A percentile compares a stretch with the other conserved stretches of the same genome.
Evolutionary conservation across 2,329 filamentous ascomycete species (phyloP).

Genomic region (Plectosphaerella plurivora): DNA sequence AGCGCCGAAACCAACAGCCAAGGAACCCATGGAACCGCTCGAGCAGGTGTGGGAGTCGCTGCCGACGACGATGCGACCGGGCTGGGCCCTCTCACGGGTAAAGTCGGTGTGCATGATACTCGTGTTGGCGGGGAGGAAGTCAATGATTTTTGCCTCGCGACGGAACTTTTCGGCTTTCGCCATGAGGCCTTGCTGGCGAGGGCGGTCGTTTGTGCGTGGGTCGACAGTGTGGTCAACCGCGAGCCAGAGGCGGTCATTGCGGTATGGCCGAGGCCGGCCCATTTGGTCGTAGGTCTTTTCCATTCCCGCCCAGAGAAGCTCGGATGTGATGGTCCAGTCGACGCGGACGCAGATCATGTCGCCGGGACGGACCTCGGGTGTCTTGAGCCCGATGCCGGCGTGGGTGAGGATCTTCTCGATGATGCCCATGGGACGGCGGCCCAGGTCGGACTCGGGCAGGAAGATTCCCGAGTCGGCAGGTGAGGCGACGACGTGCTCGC

Average conservation of each 20-base stretch:
- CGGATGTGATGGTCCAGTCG: conserved; percentile 41
- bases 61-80: conserved; percentile 36
- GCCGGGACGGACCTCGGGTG: conserved; percentile 25
- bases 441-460: conserved; percentile 1
- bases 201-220: conserved; percentile 17
- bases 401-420: conserved; percentile 40
- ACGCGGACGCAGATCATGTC: conserved; percentile 34
- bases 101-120: conserved; percentile 35
- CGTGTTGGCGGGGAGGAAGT: neutral
- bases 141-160: neutral
- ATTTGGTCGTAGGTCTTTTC: conserved; percentile 31
- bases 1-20: conserved; percentile 39
- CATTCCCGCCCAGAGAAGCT: conserved; percentile 38
- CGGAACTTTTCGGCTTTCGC: conserved; percentile 1
- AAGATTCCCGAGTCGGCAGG: neutral
- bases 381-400: conserved; percentile 23
- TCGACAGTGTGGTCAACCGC: conserved; percentile 44
- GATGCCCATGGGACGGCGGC: conserved; percentile 29
- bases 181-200: conserved; percentile 1
- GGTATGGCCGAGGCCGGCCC: conserved; percentile 35
- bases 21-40: conserved; percentile 30
- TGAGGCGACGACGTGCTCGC: neutral
- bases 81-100: conserved; percentile 34
- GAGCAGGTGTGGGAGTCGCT: conserved; percentile 43
- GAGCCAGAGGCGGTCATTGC: conserved; percentile 46